A percentile compares a stretch with the other conserved stretches of the same genome.
Evolutionary conservation across 2,329 filamentous ascomycete genomes (phyloP).

Genomic region (Xylariaceae sp.): DNA sequence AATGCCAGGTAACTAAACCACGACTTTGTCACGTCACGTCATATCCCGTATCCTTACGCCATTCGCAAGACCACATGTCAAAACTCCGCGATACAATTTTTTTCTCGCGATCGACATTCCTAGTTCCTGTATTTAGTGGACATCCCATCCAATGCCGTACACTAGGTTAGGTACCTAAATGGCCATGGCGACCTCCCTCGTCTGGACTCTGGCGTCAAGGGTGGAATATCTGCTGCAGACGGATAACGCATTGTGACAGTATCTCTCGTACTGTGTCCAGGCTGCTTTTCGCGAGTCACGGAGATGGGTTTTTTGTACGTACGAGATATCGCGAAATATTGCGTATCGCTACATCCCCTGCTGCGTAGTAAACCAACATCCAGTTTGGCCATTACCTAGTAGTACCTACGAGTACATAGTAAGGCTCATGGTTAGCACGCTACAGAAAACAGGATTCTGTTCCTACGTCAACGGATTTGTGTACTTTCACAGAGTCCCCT

Average conservation of each 20-base stretch:
- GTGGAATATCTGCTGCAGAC: background rate
- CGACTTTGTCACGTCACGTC: background rate
- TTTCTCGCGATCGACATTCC: background rate
- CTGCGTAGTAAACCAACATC: too few relatives aligned
- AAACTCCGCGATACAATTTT: background rate
- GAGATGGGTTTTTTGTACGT: background rate
- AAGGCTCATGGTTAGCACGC: too few relatives aligned
- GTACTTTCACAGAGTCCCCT: too few relatives aligned
- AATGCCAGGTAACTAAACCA: too few relatives aligned
- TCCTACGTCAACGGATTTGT: too few relatives aligned
- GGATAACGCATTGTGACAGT: background rate
- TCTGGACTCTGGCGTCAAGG: background rate
- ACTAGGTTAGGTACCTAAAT: too few relatives aligned
- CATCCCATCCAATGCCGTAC: background rate
- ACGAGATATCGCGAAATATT: too few relatives aligned
- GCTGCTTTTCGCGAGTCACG: background rate
- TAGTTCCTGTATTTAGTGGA: background rate
- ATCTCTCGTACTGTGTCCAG: background rate
- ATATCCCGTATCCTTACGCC: background rate
- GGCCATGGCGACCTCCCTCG: background rate
- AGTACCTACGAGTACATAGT: too few relatives aligned
- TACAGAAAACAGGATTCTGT: too few relatives aligned
- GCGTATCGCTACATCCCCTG: too few relatives aligned
- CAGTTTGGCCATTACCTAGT: too few relatives aligned
- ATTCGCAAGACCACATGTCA: background rate